phyloP scores from a whole-genome alignment of 2,329 filamentous ascomycete genomes.

The Fusarium abutilonis region DNA sequence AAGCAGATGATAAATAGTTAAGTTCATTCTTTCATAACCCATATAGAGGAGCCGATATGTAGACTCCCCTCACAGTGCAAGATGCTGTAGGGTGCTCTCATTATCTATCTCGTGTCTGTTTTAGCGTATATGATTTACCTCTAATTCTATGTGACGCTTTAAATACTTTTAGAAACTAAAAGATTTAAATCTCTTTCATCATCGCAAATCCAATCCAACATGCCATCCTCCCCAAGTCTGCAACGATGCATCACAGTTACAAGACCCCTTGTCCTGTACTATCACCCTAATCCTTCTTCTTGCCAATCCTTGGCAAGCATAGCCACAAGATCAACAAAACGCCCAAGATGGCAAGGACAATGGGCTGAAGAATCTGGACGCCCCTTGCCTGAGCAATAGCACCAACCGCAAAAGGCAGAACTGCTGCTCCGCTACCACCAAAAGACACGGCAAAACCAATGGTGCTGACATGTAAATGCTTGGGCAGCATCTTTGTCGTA shows the following conservation, averaged over 20 bases:
- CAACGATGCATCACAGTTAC: neutral
- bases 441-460: conserved; percentile 83
- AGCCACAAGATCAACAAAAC: conserved; percentile 59
- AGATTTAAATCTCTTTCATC: no score
- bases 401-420: conserved; percentile 73
- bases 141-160: no score
- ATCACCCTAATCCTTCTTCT: conserved; percentile 50
- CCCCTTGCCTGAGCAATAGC: conserved; percentile 69
- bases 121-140: no score
- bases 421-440: conserved; percentile 75
- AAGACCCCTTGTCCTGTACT: neutral
- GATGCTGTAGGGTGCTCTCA: no score
- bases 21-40: no score
- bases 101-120: no score
- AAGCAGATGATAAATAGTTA: no score
- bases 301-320: conserved; percentile 54
- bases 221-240: neutral
- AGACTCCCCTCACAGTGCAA: no score
- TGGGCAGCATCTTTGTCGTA: conserved; percentile 74
- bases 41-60: no score
- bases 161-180: no score
- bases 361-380: conserved; percentile 65
- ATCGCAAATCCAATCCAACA: no score
- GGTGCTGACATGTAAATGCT: conserved; percentile 76
- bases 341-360: conserved; percentile 62